Conservation (phyloP, 2,329 filamentous ascomycete genomes). For the Penicillium sp. region DNA sequence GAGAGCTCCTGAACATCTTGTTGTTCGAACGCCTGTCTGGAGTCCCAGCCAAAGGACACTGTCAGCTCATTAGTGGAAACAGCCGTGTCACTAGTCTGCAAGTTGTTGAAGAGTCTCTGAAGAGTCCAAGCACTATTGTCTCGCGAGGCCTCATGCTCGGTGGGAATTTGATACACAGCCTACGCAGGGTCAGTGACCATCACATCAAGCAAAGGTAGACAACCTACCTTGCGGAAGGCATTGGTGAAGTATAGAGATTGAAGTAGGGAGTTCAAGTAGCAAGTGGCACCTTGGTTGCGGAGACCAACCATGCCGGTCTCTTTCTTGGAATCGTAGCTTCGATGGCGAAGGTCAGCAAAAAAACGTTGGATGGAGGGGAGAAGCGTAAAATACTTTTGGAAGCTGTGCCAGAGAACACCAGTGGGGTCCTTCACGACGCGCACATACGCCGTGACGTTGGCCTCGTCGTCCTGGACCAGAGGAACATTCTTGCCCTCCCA, state of each 20-base stretch:
- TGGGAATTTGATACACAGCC: constrained; percentile 97
- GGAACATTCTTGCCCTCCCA: constrained; percentile 66
- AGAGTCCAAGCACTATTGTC: constrained; percentile 89
- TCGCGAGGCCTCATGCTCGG: constrained; percentile 72
- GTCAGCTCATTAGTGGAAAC: constrained; percentile 91
- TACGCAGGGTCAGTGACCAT: constrained; percentile 32
- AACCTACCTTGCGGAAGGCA: constrained; percentile 76
- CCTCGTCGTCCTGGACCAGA: constrained; percentile 45
- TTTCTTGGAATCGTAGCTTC: constrained; percentile 91
- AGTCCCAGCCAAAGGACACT: constrained; percentile 97
- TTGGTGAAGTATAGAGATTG: constrained; percentile 86
- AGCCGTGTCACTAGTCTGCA: constrained; percentile 78
- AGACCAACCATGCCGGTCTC: constrained; percentile 95
- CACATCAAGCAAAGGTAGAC: neutral
- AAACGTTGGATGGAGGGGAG: neutral
- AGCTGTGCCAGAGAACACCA: constrained; percentile 47
- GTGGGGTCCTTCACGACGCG: constrained; percentile 48
- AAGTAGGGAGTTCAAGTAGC: constrained; percentile 77
- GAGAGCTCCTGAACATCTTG: constrained; percentile 98
- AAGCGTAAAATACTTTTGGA: constrained; percentile 36
- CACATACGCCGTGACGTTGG: constrained; percentile 46
- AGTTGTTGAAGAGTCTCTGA: constrained; percentile 87
- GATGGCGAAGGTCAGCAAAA: constrained; percentile 32
- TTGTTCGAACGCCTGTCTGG: constrained; percentile 95
- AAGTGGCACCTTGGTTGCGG: constrained; percentile 93